Evolutionary conservation across 768 basidiomycete genomes (phyloP), one percentile per base, ranked within the genome.

Genomic region (Lactarius evosmus): DNA sequence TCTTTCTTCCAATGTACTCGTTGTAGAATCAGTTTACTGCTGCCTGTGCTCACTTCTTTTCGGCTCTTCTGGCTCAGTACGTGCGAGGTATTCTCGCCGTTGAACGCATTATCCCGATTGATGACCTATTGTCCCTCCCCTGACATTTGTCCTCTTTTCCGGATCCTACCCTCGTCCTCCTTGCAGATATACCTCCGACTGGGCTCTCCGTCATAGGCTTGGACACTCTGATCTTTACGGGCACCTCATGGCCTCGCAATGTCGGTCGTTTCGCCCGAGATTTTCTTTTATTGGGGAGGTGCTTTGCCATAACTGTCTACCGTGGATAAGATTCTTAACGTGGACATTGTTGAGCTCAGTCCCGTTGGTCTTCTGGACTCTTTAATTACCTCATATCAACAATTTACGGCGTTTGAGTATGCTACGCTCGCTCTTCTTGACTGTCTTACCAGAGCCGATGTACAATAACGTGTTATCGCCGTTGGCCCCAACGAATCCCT

Each of bases 101-200:
- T 89, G 88, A 40, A 91, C 89, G 76, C 60, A 49, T 56, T 53
- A 30, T 22, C 59, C 55, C 63, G 32, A 41, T 64, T 40, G 63
- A 60, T 19, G 50, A 55, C 49, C 63, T 36, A 50, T 46, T 50
- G 16, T 60, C 53, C 34, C 60, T 54, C 34, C 40, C 56, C 12
- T 65, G 58, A 44, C 52, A 49, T 40, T 50, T 72, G 74, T 17
- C 72, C 71, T 11, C 74, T 27, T 46, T 91, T 5, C 71, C 83
- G 4, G 88, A 91, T 67, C 83, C 81, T 41, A 88, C 88, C 1
- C 76, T 91, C 51, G 78, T 92, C 25, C 76, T 92, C 60, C 77
- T 92, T 8, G 86, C 87, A 11, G 91, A 92, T 69, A 90, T 91
- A 69, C 79, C 91, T 16, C 91, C 91, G 3, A 92, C 91, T 0